phyloP scores from a whole-genome alignment of 2,329 filamentous ascomycete genomes.

The Leptographium flavum region DNA sequence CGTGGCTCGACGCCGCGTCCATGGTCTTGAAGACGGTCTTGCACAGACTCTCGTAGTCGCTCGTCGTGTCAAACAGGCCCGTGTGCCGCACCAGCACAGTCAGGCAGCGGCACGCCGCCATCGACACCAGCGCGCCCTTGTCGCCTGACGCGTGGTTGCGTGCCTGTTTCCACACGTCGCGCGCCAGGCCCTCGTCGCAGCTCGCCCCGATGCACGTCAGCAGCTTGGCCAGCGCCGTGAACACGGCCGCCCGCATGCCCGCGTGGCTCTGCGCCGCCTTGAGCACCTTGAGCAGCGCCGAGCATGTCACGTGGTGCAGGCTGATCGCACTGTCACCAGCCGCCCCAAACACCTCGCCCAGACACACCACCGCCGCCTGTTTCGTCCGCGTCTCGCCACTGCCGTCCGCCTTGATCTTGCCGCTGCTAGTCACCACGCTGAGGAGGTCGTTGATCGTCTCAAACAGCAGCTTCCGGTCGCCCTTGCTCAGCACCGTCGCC shows the following conservation, averaged over 20 bases:
- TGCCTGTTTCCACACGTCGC: slow-evolving; percentile 87
- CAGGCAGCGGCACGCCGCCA: slow-evolving; percentile 65
- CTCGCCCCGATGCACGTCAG: slow-evolving; percentile 59
- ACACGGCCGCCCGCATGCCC: slow-evolving; percentile 66
- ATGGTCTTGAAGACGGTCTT: slow-evolving; percentile 72
- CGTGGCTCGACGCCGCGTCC: slow-evolving; percentile 59
- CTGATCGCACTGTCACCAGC: slow-evolving; percentile 88
- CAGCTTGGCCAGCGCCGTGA: slow-evolving; percentile 63
- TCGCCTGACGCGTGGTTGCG: slow-evolving; percentile 64
- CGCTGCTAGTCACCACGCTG: slow-evolving; percentile 45
- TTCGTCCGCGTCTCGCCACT: slow-evolving; percentile 40
- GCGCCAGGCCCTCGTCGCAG: slow-evolving; percentile 70
- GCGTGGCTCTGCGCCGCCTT: slow-evolving; percentile 70
- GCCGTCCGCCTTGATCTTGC: slow-evolving; percentile 55
- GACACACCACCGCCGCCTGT: slow-evolving; percentile 74
- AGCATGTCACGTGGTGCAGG: slow-evolving; percentile 60
- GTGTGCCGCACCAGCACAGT: slow-evolving; percentile 60
- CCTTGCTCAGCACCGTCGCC: slow-evolving; percentile 66
- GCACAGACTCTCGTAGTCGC: slow-evolving; percentile 83
- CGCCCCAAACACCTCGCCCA: slow-evolving; percentile 81
- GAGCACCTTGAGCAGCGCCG: slow-evolving; percentile 60
- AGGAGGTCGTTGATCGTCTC: slow-evolving; percentile 88
- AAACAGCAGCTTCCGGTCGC: slow-evolving; percentile 82
- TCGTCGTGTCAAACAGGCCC: slow-evolving; percentile 71
- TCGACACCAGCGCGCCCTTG: slow-evolving; percentile 70